Evolutionary conservation across 2,329 filamentous ascomycete genomes (phyloP).

Genomic region (Scopulariopsis brevicaulis): DNA sequence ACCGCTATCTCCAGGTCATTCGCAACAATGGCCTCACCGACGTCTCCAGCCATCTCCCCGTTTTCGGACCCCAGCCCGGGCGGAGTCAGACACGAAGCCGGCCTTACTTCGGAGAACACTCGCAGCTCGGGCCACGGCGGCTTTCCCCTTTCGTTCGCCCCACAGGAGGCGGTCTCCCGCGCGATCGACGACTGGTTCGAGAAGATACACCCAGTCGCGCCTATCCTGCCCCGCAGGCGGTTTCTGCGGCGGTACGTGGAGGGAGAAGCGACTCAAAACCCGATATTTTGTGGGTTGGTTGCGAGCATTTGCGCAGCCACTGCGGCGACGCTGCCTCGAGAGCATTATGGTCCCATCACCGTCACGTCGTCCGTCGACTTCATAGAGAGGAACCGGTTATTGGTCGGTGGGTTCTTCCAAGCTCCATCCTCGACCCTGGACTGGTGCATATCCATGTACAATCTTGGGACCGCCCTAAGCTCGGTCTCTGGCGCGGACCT

Average conservation of each 20-base stretch:
- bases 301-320: slow-evolving; percentile 20
- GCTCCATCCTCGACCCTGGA: slow-evolving; percentile 16
- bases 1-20: too few relatives aligned
- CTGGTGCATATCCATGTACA: slow-evolving; percentile 23
- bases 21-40: too few relatives aligned
- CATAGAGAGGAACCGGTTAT: slow-evolving; percentile 15
- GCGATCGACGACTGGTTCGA: slow-evolving; percentile 22
- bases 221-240: slow-evolving; percentile 18
- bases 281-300: slow-evolving; percentile 14
- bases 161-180: slow-evolving; percentile 2
- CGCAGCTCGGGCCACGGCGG: not conserved
- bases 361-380: slow-evolving; percentile 16
- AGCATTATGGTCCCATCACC: slow-evolving; percentile 14
- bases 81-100: too few relatives aligned
- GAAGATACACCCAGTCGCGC: slow-evolving; percentile 21
- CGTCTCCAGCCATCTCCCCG: too few relatives aligned
- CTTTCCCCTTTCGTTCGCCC: not conserved
- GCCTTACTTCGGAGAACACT: too few relatives aligned
- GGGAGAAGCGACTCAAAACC: slow-evolving; percentile 10
- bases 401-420: slow-evolving; percentile 6
- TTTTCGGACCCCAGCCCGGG: too few relatives aligned
- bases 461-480: slow-evolving; percentile 15
- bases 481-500: slow-evolving; percentile 6
- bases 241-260: slow-evolving; percentile 15
- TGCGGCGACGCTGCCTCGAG: slow-evolving; percentile 16